These are phyloP conservation scores for Saccharum officinarum DNA, from an alignment of 176 grass and related monocot species.

Conservation along the genomic window DNA sequence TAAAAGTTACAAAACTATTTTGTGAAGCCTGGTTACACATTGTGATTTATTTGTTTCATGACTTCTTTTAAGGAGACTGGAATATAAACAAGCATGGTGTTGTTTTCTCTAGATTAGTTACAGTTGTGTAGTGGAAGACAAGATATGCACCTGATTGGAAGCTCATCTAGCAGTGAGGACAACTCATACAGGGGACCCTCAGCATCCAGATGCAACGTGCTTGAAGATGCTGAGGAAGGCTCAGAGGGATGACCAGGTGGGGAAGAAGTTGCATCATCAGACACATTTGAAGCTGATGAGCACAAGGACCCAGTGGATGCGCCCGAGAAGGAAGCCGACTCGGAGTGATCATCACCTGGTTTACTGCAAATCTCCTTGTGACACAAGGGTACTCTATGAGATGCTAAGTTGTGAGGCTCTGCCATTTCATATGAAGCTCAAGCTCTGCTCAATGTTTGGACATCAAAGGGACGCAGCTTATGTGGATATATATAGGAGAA, in stretches of 20 bases:
- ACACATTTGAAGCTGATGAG: slow-evolving; percentile 28
- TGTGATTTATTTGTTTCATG: neutral
- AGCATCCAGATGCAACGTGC: slow-evolving; percentile 29
- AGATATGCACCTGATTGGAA: slow-evolving; percentile 50
- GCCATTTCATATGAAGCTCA: slow-evolving; percentile 38
- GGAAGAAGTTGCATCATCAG: slow-evolving; percentile 36
- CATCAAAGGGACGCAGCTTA: slow-evolving; percentile 5
- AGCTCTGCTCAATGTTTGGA: slow-evolving; percentile 23
- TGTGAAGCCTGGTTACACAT: neutral
- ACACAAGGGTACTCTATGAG: neutral
- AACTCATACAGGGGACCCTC: slow-evolving; percentile 42
- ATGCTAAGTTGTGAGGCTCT: neutral
- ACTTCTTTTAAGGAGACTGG: neutral
- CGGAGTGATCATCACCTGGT: neutral
- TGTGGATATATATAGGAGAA: slow-evolving; percentile 25
- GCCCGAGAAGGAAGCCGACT: slow-evolving; percentile 2
- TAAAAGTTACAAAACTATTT: neutral
- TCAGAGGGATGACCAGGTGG: neutral
- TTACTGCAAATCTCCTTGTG: neutral
- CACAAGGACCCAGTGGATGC: slow-evolving; percentile 13
- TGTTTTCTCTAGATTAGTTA: neutral
- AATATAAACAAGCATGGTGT: neutral
- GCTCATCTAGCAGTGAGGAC: slow-evolving; percentile 46
- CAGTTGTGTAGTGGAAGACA: neutral
- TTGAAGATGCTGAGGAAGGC: slow-evolving; percentile 12